Percentiles rank a stretch among this genome's conserved stretches.
phyloP scores from a whole-genome alignment of 108 stramenopile species.

The Fistulifera solaris region DNA sequence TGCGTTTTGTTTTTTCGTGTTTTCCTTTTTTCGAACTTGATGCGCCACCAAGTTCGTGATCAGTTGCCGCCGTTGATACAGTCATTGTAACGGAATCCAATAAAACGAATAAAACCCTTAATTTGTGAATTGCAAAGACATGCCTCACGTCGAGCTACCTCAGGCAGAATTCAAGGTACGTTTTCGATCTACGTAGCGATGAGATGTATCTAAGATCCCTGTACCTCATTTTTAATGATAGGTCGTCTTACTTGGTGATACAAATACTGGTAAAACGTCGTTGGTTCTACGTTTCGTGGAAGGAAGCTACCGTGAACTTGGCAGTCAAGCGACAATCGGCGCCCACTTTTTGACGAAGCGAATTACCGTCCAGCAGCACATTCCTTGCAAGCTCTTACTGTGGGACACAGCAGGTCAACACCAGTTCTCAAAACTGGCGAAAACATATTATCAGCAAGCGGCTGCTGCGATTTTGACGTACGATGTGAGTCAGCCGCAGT shows the following conservation, averaged over 20 bases:
- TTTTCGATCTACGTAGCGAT: too few species aligned
- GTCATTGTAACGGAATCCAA: too few species aligned
- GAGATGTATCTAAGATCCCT: neutral
- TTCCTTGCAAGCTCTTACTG: conserved; percentile 70
- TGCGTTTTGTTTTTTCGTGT: too few species aligned
- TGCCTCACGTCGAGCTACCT: conserved; percentile 83
- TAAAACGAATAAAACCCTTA: too few species aligned
- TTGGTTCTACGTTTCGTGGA: conserved; percentile 78
- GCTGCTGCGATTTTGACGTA: conserved; percentile 74
- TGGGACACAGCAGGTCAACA: conserved; percentile 83
- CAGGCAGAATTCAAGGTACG: conserved; percentile 82
- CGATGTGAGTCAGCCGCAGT: conserved; percentile 41
- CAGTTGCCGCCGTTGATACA: too few species aligned
- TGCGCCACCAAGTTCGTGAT: too few species aligned
- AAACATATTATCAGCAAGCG: conserved; percentile 64
- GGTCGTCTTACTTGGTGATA: conserved; percentile 78
- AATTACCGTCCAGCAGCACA: conserved; percentile 33
- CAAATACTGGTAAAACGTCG: conserved; percentile 74
- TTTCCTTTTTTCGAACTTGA: too few species aligned
- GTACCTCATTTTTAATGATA: conserved; percentile 7
- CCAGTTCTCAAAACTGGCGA: conserved; percentile 45
- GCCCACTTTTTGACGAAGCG: conserved; percentile 76
- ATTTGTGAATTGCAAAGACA: conserved; percentile 16
- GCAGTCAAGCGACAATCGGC: conserved; percentile 49
- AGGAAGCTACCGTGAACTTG: conserved; percentile 61